These are phyloP conservation scores for Ichthyophthirius multifiliis DNA, from an alignment of 169 alveolate species.

Conservation along the genomic window DNA sequence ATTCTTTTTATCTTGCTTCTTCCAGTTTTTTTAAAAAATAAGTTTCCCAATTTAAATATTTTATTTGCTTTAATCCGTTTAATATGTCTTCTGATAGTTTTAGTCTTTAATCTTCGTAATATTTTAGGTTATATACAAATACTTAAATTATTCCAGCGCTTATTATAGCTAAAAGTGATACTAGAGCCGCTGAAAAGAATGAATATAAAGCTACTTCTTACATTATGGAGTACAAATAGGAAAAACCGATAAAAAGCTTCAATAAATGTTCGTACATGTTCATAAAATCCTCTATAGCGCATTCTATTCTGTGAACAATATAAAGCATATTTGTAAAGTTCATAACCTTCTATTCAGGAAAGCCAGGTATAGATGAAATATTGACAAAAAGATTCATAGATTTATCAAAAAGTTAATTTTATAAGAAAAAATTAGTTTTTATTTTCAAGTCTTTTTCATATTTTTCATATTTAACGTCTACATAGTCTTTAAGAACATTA, in stretches of 20 bases:
- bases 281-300: not conserved
- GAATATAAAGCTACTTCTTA: constrained; percentile 3
- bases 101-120: not conserved
- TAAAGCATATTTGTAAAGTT: not conserved
- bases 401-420: not conserved
- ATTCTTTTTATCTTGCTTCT: not conserved
- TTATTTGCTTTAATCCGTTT: not conserved
- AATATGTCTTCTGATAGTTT: not conserved
- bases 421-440: not conserved
- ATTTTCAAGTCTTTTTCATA: too few relatives aligned
- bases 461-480: too few relatives aligned
- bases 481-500: too few relatives aligned
- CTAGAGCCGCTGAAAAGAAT: not conserved
- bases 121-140: not conserved
- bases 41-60: constrained; percentile 6
- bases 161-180: not conserved
- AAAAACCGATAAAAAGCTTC: not conserved
- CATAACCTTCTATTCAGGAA: not conserved
- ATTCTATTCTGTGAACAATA: not conserved
- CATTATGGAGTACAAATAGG: not conserved
- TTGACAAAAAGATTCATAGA: not conserved
- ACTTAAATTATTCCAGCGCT: not conserved
- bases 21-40: not conserved
- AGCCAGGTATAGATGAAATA: not conserved
- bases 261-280: not conserved